Base-by-base conservation (phyloP, 2,329 filamentous ascomycete genomes). In the Apiospora pterosperma region DNA sequence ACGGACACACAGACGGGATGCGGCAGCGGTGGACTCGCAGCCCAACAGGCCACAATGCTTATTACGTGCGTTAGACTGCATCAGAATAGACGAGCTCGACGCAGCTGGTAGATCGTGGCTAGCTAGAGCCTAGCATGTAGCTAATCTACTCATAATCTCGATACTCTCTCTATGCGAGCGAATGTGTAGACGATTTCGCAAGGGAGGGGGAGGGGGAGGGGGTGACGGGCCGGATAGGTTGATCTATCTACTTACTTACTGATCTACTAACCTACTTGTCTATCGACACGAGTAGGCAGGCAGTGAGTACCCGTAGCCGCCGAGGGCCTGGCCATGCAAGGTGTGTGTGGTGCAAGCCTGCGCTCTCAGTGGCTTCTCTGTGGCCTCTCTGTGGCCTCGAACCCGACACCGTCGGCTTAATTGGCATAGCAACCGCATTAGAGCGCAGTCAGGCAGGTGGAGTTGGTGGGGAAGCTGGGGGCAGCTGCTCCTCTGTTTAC, bases 1-100 rank as follows among this genome's bases (percentile, higher is more conserved):
- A 52, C 25, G n/a, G 44, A 52, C 25, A 52, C 48, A 55, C 48
- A 55, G 48, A 55, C 48, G 48, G 48, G 48, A 55, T 28, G 28
- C 48, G 48, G 48, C 48, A 55, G 48, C 48, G n/a, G 48, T 55
- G 48, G 48, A 55, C 48, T 55, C 48, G 28, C 48, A 8, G 41
- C 41, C 28, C 48, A 4, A 55, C 31, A 55, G 48, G 28, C 48
- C 28, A 55, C 48, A 55, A 61, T 61, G 59, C 39, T 38, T 38
- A 41, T 61, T 61, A 61, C 59, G 59, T 61, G 59, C 59, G 39
- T 61, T 61, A 61, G 59, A 38, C 59, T 61, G 59, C 59, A 61
- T 41, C 59, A 61, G 59, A 61, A 61, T 28, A 55, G 48, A 55
- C 48, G 48, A 55, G 48, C 48, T 34, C 21, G 48, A 55, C 48